These are phyloP conservation scores for Alopecurus myosuroides DNA, from an alignment of 176 grass and related monocot genomes.

Conservation along the genomic window DNA sequence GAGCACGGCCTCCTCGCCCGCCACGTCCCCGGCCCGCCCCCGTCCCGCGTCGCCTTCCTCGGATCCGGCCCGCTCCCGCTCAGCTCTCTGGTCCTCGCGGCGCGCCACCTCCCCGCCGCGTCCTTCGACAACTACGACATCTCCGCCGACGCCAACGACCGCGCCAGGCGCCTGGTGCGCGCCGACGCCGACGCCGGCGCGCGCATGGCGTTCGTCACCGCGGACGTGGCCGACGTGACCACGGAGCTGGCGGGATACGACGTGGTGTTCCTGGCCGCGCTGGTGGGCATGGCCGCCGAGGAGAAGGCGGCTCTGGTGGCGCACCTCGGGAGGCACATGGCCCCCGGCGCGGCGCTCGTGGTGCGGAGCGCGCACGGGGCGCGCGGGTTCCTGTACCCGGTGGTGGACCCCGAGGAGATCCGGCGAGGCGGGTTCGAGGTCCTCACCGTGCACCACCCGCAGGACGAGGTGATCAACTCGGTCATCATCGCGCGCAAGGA, in stretches of 20 bases:
- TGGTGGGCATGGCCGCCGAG: constrained; percentile 68
- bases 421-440: constrained; percentile 66
- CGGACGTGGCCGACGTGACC: constrained; percentile 49
- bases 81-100: constrained; percentile 52
- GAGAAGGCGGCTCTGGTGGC: constrained; percentile 60
- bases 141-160: constrained; percentile 43
- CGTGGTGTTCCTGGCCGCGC: constrained; percentile 91
- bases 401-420: constrained; percentile 69
- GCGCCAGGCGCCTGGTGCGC: constrained; percentile 52
- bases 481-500: constrained; percentile 85
- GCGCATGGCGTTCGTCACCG: constrained; percentile 65
- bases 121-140: constrained; percentile 63
- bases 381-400: constrained; percentile 78
- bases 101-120: constrained; percentile 30
- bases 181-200: constrained; percentile 23
- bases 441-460: constrained; percentile 70
- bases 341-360: constrained; percentile 54
- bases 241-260: constrained; percentile 40
- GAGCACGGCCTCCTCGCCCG: constrained; percentile 57
- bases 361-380: constrained; percentile 90
- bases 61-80: constrained; percentile 68
- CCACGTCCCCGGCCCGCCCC: constrained; percentile 33
- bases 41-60: constrained; percentile 55
- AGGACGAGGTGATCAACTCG: constrained; percentile 92
- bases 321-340: constrained; percentile 80